Evolutionary conservation across 164 flowering plant species (phyloP).

Genomic region (Vitis amurensis): DNA sequence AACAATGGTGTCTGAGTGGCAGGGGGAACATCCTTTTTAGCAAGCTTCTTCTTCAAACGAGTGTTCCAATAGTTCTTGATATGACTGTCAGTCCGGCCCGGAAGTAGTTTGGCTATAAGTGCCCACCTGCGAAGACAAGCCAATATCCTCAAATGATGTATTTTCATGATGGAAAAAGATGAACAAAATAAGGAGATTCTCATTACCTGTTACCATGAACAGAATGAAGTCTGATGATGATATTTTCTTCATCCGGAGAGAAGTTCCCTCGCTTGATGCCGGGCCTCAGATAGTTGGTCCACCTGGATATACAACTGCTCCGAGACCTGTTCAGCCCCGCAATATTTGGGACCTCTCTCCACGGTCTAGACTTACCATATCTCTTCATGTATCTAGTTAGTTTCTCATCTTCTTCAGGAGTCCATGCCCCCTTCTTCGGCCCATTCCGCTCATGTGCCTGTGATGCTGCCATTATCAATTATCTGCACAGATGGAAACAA

Average conservation of each 20-base stretch:
- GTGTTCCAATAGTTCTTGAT: conserved; percentile 4
- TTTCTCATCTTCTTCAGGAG: background rate
- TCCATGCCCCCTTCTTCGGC: conserved; percentile 3
- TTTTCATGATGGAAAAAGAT: background rate
- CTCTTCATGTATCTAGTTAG: background rate
- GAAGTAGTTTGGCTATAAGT: background rate
- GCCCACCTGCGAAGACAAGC: background rate
- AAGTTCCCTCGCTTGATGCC: conserved; percentile 3
- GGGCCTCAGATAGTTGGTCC: conserved; percentile 2
- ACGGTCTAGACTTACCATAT: background rate
- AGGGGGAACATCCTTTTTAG: no score
- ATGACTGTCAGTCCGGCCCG: background rate
- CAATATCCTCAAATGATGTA: background rate
- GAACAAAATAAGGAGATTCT: background rate
- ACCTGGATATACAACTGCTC: background rate
- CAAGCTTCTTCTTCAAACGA: background rate
- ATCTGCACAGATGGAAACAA: no score
- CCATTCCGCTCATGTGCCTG: background rate
- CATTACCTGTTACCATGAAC: background rate
- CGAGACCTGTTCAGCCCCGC: conserved; percentile 1
- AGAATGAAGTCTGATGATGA: background rate
- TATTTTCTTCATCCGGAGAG: background rate
- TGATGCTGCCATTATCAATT: no score
- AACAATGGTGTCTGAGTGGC: no score
- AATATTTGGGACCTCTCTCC: conserved; percentile 3